Evolutionary conservation across 768 basidiomycete genomes (phyloP), one percentile per base, ranked within the genome.

Genomic region (Krasilnikovozyma curviuscula): DNA sequence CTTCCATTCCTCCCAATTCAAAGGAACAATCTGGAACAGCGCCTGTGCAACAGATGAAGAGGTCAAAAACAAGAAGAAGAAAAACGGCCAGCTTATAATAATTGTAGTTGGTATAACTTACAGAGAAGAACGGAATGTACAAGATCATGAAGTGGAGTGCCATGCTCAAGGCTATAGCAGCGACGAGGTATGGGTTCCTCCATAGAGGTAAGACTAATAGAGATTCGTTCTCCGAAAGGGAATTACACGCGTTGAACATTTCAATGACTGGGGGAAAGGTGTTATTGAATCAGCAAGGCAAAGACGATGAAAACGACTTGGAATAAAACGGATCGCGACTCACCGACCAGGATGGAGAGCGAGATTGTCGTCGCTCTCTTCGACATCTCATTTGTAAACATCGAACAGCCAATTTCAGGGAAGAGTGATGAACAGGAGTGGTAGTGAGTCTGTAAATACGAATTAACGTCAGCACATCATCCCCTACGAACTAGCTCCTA

Each of bases 51-150:
- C n/a, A n/a, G n/a, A n/a, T n/a, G 24, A 21, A 32, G 31, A n/a
- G 25, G n/a, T 42, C 37, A 40, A 25, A 46, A 23, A 41, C 16
- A 28, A 18, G 31, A 18, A 14, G 19, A 35, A 34, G 44, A n/a
- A 7, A 27, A 23, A 24, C 23, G 31, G 14, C 33, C 31, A 45
- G 44, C 44, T n/a, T n/a, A n/a, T n/a, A n/a, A n/a, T n/a, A n/a
- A n/a, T n/a, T n/a, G n/a, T n/a, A n/a, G 44, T 29, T 24, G 8
- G 13, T 7, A 33, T 40, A 27, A 71, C 77, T 66, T 56, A 84
- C 83, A 23, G 83, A 81, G 66, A 98, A 86, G 78, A 93, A 84
- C 3, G 91, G 89, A 30, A 93, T 83, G 63, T 98, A 98, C 54
- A 98, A 72, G 59, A 97, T 95, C 70, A 79, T 81, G 58, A 93